phyloP scores from a whole-genome alignment of 176 grass and related monocot genomes.

The Lolium perenne region DNA sequence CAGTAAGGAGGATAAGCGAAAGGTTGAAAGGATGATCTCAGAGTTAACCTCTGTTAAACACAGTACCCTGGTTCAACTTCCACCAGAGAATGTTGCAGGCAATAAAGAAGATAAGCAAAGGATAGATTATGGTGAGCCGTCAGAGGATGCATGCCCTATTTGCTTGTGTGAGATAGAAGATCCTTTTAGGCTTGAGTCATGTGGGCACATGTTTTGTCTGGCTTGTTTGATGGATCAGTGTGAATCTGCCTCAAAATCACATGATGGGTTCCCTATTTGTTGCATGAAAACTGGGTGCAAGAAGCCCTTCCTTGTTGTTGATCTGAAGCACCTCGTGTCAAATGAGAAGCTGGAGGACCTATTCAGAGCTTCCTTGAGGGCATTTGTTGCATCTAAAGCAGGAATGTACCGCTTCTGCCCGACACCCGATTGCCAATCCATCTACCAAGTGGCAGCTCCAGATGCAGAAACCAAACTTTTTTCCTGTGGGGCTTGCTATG shows the following conservation, averaged over 20 bases:
- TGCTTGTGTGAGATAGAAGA: constrained; percentile 90
- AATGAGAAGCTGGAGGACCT: constrained; percentile 71
- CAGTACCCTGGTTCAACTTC: constrained; percentile 35
- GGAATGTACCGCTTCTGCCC: constrained; percentile 80
- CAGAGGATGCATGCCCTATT: constrained; percentile 69
- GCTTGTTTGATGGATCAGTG: constrained; percentile 84
- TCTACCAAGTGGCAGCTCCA: constrained; percentile 59
- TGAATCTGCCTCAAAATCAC: constrained; percentile 69
- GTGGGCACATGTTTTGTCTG: constrained; percentile 76
- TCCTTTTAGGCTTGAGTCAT: constrained; percentile 86
- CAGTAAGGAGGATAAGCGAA: constrained; percentile 64
- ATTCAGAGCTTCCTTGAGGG: constrained; percentile 73
- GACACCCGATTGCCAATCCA: constrained; percentile 70
- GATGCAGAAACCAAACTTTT: constrained; percentile 57
- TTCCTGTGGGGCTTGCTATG: constrained; percentile 73
- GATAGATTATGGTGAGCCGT: constrained; percentile 1
- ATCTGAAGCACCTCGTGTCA: constrained; percentile 67
- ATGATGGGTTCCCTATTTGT: constrained; percentile 77
- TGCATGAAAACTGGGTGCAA: constrained; percentile 75
- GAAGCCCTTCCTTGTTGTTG: constrained; percentile 60
- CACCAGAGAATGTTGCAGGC: constrained; percentile 38
- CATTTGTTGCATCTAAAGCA: constrained; percentile 67
- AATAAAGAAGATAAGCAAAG: constrained; percentile 29
- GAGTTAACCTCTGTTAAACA: constrained; percentile 49
- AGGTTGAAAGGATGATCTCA: constrained; percentile 63